Evolutionary conservation across 306 rosid genomes (phyloP).

Genomic region (Astragalus membranaceus): DNA sequence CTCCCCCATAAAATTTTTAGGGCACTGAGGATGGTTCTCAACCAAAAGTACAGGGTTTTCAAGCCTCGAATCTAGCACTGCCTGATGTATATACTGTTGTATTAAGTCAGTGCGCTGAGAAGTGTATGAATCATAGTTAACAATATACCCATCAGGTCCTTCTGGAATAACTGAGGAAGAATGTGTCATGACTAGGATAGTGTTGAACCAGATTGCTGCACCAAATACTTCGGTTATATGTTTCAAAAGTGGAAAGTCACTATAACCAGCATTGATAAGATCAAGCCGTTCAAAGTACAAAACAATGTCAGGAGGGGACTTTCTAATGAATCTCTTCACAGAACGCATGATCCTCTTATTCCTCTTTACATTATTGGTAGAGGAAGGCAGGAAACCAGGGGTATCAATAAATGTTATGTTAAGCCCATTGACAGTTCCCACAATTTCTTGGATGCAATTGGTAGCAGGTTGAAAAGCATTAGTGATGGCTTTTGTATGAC

Average conservation of each 20-base stretch:
- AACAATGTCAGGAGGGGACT: constrained; percentile 85
- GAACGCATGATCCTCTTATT: constrained; percentile 79
- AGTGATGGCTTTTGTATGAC: constrained; percentile 62
- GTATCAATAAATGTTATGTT: constrained; percentile 73
- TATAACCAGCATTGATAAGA: constrained; percentile 38
- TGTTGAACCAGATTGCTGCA: constrained; percentile 83
- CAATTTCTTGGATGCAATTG: constrained; percentile 63
- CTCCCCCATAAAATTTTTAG: constrained; percentile 63
- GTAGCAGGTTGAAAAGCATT: constrained; percentile 95
- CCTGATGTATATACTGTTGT: constrained; percentile 79
- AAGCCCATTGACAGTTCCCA: constrained; percentile 68
- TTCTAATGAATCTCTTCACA: constrained; percentile 70
- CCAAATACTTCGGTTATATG: constrained; percentile 85
- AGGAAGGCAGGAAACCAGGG: constrained; percentile 75
- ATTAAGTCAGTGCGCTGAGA: constrained; percentile 51
- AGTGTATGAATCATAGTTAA: constrained; percentile 61
- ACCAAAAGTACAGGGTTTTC: constrained; percentile 85
- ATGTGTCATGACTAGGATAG: constrained; percentile 88
- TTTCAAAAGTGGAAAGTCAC: constrained; percentile 57
- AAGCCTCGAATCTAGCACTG: constrained; percentile 71
- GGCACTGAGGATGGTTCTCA: constrained; percentile 89
- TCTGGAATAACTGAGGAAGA: constrained; percentile 74
- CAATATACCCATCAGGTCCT: constrained; percentile 63
- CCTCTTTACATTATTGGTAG: constrained; percentile 51
- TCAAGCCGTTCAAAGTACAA: constrained; percentile 90